Conservation (phyloP, 140 eudicot species). For the Ambrosia hybrid region DNA sequence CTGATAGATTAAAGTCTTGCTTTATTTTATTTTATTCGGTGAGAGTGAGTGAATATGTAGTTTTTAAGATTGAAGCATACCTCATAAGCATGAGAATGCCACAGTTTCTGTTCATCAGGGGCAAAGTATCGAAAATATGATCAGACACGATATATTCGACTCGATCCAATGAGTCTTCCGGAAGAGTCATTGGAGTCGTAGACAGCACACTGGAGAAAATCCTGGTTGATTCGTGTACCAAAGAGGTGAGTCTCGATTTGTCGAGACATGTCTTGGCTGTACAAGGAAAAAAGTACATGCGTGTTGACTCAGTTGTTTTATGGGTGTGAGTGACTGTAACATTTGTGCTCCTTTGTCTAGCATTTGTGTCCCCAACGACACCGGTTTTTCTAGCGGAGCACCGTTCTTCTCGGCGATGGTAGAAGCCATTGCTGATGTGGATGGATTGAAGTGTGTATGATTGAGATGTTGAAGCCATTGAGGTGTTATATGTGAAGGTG, state of each 20-base stretch:
- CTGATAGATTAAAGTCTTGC: no score
- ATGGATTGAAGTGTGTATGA: not conserved
- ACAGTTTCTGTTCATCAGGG: conserved; percentile 66
- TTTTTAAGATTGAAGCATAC: not conserved
- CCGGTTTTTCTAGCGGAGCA: conserved; percentile 59
- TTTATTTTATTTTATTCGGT: no score
- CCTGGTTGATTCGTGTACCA: conserved; percentile 63
- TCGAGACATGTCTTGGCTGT: conserved; percentile 76
- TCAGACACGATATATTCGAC: conserved; percentile 63
- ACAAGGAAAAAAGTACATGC: conserved; percentile 76
- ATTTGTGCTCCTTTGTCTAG: conserved; percentile 77
- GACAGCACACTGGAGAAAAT: conserved; percentile 84
- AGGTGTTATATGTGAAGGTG: not conserved
- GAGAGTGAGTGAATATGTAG: no score
- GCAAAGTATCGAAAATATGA: conserved; percentile 40
- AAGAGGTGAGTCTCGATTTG: conserved; percentile 83
- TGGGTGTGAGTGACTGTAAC: conserved; percentile 75
- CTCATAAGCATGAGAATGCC: conserved; percentile 77
- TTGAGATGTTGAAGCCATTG: not conserved
- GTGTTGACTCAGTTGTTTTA: conserved; percentile 69
- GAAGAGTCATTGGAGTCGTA: conserved; percentile 65
- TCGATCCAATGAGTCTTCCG: conserved; percentile 59
- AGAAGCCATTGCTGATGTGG: conserved; percentile 26
- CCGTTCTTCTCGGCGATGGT: conserved; percentile 22
- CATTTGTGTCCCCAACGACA: conserved; percentile 49